phyloP scores from a whole-genome alignment of 495 filamentous ascomycete genomes.

The Annulohypoxylon bovei region DNA sequence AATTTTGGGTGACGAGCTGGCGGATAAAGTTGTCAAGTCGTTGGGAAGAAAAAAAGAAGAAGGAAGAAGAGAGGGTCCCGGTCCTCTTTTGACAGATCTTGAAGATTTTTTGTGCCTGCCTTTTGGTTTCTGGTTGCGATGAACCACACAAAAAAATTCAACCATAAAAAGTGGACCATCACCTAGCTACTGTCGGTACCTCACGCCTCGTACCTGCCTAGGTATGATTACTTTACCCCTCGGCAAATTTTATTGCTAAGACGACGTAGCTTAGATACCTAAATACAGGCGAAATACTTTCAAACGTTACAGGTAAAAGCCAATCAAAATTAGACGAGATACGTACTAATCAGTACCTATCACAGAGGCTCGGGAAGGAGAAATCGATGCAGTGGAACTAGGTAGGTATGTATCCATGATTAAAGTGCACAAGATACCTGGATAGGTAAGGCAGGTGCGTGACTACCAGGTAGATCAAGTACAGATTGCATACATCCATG shows the following conservation, averaged over 20 bases:
- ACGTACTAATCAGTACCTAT: neutral
- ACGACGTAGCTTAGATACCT: neutral
- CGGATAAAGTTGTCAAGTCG: slow-evolving; percentile 50
- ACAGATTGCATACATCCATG: neutral
- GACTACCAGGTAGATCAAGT: neutral
- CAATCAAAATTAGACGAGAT: slow-evolving; percentile 23
- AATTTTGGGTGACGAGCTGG: slow-evolving; percentile 45
- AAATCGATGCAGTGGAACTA: slow-evolving; percentile 27
- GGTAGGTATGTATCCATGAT: neutral
- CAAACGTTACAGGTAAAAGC: neutral
- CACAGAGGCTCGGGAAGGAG: slow-evolving; percentile 28
- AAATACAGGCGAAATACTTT: slow-evolving; percentile 20
- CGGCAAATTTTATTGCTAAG: slow-evolving; percentile 9
- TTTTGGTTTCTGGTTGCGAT: slow-evolving; percentile 44
- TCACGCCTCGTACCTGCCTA: slow-evolving; percentile 16
- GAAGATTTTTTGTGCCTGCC: slow-evolving; percentile 48
- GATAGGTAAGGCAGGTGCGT: neutral
- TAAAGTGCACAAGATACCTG: neutral
- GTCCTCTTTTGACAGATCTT: slow-evolving; percentile 40
- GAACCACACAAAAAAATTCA: slow-evolving; percentile 46
- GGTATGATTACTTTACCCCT: slow-evolving; percentile 17
- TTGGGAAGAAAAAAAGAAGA: slow-evolving; percentile 39
- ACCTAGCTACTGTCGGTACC: slow-evolving; percentile 10
- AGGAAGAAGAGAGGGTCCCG: slow-evolving; percentile 36
- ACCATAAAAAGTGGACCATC: slow-evolving; percentile 25